phyloP scores from a whole-genome alignment of 192 early-diverging fungal genomes.

The Entophlyctis luteolus region DNA sequence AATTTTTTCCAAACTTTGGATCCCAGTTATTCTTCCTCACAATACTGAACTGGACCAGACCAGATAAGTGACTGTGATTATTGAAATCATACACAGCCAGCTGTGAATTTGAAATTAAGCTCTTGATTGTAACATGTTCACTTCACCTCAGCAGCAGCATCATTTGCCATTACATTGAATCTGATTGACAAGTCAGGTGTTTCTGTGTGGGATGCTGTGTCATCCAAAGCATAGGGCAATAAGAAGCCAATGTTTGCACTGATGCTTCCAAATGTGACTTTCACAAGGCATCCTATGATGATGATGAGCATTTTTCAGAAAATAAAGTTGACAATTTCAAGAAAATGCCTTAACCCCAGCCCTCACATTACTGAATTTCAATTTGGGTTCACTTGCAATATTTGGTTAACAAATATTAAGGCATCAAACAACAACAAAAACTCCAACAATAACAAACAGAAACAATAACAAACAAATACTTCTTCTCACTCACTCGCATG shows the following conservation, averaged over 20 bases:
- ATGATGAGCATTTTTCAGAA: no score
- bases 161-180: slow-evolving; percentile 6
- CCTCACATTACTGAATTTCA: no score
- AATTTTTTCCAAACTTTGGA: slow-evolving; percentile 14
- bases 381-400: no score
- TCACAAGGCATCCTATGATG: no score
- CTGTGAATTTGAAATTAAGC: neutral
- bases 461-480: no score
- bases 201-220: neutral
- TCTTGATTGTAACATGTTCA: neutral
- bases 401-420: no score
- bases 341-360: no score
- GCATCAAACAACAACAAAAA: no score
- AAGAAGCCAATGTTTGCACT: slow-evolving; percentile 25
- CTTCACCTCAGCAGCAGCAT: neutral
- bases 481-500: no score
- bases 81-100: slow-evolving; percentile 23
- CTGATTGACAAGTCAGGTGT: slow-evolving; percentile 7
- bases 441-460: no score
- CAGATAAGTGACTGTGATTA: neutral
- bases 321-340: no score
- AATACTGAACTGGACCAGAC: slow-evolving; percentile 11
- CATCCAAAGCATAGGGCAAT: slow-evolving; percentile 21
- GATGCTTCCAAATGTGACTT: no score
- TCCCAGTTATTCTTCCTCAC: slow-evolving; percentile 26